Evolutionary conservation across 139 green algal species (phyloP).

Genomic region (Tetradesmus obliquus): DNA sequence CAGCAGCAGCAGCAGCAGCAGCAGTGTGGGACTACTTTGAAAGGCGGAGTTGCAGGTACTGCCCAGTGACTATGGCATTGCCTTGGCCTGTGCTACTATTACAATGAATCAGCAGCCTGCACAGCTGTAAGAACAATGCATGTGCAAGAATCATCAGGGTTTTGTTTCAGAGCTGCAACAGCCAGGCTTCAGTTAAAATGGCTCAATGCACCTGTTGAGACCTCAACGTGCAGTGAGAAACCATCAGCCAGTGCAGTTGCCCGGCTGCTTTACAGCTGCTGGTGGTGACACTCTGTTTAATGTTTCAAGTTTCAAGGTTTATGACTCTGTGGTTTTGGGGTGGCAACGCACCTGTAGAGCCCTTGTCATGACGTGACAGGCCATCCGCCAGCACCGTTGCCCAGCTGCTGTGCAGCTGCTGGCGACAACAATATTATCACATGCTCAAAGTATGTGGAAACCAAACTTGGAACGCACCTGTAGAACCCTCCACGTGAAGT

Average conservation of each 20-base stretch:
- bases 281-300: background rate
- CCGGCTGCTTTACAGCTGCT: conserved; percentile 53
- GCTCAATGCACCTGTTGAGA: background rate
- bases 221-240: conserved; percentile 2
- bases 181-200: background rate
- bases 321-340: too few species aligned
- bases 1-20: background rate
- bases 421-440: background rate
- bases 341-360: too few species aligned
- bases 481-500: background rate
- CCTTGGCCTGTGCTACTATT: too few species aligned
- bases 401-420: background rate
- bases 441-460: too few species aligned
- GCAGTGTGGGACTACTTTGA: background rate
- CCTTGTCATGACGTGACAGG: background rate
- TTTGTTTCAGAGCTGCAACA: background rate
- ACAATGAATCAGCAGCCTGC: too few species aligned
- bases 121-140: too few species aligned
- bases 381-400: background rate
- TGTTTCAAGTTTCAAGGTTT: too few species aligned
- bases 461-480: background rate
- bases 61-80: too few species aligned
- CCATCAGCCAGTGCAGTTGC: conserved; percentile 4
- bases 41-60: too few species aligned
- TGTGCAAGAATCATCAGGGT: too few species aligned